A percentile compares a stretch with the other conserved stretches of the same genome.
These are phyloP conservation scores for Blastomyces parvus DNA, from an alignment of 2,329 filamentous ascomycete genomes.

Conservation along the genomic window DNA sequence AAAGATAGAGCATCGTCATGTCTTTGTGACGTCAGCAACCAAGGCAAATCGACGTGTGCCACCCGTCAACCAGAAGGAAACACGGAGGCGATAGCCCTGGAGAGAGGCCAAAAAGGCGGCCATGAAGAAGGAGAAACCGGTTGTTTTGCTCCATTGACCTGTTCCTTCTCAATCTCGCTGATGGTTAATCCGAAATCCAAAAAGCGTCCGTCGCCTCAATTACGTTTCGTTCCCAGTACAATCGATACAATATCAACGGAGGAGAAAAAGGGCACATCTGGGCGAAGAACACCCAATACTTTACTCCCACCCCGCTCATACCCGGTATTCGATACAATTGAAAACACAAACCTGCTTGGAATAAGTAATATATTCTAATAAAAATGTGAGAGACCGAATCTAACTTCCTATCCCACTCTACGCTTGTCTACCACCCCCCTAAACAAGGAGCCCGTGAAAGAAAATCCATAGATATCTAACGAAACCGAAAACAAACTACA, in stretches of 20 bases:
- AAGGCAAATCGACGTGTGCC: neutral
- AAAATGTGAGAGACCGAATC: slow-evolving; percentile 1
- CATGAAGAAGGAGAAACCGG: neutral
- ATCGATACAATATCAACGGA: neutral
- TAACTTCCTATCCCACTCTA: neutral
- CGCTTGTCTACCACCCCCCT: neutral
- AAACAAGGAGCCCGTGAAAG: neutral
- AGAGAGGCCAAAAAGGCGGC: neutral
- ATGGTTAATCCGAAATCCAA: too few species aligned
- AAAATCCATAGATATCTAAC: neutral
- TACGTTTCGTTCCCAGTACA: neutral
- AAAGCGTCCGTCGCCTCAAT: neutral
- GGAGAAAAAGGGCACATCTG: neutral
- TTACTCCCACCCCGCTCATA: neutral
- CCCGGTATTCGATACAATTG: neutral
- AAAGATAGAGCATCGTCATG: neutral
- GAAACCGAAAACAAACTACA: neutral
- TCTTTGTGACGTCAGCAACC: slow-evolving; percentile 1
- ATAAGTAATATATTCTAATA: neutral
- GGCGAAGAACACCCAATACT: neutral
- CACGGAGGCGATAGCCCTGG: neutral
- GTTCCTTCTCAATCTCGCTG: neutral
- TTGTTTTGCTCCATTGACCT: neutral
- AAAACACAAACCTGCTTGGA: neutral
- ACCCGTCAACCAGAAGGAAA: neutral